Evolutionary conservation across 768 basidiomycete genomes (phyloP), one percentile per base, ranked within the genome.

Genomic region (Hypholoma fasciculare): DNA sequence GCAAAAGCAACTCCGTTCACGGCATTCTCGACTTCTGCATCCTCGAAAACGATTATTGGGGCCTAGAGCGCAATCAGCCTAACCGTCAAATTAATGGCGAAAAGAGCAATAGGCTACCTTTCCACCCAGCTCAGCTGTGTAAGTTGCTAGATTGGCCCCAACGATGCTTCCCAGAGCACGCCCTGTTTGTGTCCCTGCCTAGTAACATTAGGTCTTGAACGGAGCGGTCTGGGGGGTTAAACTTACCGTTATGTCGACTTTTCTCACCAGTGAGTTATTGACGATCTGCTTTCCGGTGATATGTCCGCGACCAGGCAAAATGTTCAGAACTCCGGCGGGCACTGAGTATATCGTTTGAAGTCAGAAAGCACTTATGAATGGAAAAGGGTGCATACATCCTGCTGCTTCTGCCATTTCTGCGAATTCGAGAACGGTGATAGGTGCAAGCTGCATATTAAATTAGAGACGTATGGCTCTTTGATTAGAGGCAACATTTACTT

Each of bases 1-100:
- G 91, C 88, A 66, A 95, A 94, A 0, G 90, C 88, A 6, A 83
- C 84, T 16, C 93, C 93, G 61, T 94, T 94, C 19, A 90, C 88
- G 0, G 92, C 88, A n/a, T 83, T 80, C 19, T 74, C 61, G 50
- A 92, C 65, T 64, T 94, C 88, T 7, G 90, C 87, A 66, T 95
- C 91, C 50, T 87, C 76, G 65, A 94, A 94, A 9, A 94, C 77
- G 11, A 94, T 67, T 44, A 94, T 84, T 0, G 93, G 92, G 12
- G 93, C 88, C 90, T 92, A 59, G 11, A 51, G 48, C 1, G 8
- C 17, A 17, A 23, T 34, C 30, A 34, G 30, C 30, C 30, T 3
- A 27, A 4, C 19, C 39, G 30, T 4, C 7, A 12, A 13, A 4
- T n/a, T n/a, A n/a, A n/a, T n/a, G n/a, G n/a, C n/a, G n/a, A n/a